Evolutionary conservation across 495 filamentous ascomycete species (phyloP).

Genomic region (Parathielavia hyrcaniae): DNA sequence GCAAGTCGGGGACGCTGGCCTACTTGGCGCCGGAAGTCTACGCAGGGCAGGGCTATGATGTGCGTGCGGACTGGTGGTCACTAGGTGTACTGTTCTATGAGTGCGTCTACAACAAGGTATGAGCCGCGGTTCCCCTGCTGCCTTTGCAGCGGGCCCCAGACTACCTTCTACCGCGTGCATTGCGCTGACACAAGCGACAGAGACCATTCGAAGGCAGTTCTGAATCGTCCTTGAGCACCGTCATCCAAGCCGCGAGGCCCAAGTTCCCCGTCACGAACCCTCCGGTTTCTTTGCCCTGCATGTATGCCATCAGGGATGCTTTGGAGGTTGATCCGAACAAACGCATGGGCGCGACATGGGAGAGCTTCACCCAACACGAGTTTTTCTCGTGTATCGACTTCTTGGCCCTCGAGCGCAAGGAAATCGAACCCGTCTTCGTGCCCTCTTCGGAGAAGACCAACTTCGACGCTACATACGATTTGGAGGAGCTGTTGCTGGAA

Average conservation of each 20-base stretch:
- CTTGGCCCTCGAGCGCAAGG: constrained; percentile 74
- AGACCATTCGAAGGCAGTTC: constrained; percentile 86
- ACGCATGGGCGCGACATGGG: constrained; percentile 75
- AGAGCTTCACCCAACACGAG: constrained; percentile 74
- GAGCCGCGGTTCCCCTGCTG: constrained; percentile 13
- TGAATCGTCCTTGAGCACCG: constrained; percentile 68
- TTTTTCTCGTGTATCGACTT: constrained; percentile 91
- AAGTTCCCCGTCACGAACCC: constrained; percentile 86
- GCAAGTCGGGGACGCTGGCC: constrained; percentile 92
- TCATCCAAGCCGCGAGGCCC: constrained; percentile 76
- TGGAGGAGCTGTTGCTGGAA: constrained; percentile 89
- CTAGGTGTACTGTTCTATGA: constrained; percentile 95
- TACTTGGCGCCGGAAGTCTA: constrained; percentile 97
- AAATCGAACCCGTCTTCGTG: constrained; percentile 83
- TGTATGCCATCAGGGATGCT: constrained; percentile 76
- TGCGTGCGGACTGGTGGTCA: constrained; percentile 97
- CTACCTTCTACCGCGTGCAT: constrained; percentile 28
- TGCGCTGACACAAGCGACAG: constrained; percentile 39
- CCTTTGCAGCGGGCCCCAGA: not conserved
- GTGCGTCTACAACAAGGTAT: constrained; percentile 97
- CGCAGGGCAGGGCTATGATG: constrained; percentile 73
- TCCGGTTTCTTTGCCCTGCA: constrained; percentile 74
- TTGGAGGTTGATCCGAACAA: constrained; percentile 72
- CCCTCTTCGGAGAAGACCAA: constrained; percentile 97
- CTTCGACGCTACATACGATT: constrained; percentile 96